Conservation (phyloP, 2,329 filamentous ascomycete genomes). For the Sporothrix protearum region DNA sequence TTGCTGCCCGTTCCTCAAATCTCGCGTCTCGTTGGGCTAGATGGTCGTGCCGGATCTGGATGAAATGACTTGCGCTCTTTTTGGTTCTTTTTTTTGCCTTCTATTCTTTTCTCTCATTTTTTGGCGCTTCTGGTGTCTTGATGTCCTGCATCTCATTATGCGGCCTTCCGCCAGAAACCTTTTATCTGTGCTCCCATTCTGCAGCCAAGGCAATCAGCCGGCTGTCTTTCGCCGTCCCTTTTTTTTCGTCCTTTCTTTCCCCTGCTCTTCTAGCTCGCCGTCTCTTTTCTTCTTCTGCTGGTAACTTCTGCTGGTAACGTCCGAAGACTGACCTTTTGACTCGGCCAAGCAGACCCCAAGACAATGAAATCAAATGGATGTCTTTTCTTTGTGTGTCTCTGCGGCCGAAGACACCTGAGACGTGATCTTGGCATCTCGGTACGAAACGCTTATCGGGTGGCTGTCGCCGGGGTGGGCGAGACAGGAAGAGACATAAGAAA, state of each 20-base stretch:
- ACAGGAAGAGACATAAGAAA: not conserved
- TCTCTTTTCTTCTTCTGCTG: not conserved
- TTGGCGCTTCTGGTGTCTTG: not conserved
- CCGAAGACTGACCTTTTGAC: not conserved
- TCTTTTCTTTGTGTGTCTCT: not conserved
- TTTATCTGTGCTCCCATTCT: not conserved
- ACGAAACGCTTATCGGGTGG: not conserved
- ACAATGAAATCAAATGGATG: not conserved
- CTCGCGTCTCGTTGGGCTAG: not conserved
- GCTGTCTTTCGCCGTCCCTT: not conserved
- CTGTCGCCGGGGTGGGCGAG: slow-evolving; percentile 8
- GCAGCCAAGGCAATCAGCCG: not conserved
- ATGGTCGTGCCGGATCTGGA: not conserved
- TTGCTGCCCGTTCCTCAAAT: not conserved
- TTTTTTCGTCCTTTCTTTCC: not conserved
- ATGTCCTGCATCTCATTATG: not conserved
- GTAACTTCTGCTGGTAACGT: slow-evolving; percentile 1
- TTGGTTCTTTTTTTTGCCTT: too few species aligned
- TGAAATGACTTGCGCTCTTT: not conserved
- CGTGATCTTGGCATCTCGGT: not conserved
- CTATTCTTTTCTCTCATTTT: too few species aligned
- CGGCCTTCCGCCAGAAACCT: not conserved
- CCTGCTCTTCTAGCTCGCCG: not conserved
- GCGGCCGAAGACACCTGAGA: slow-evolving; percentile 3
- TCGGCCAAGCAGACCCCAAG: not conserved